Evolutionary conservation across 345 rosid species (phyloP).

Genomic region (Rhodamnia rubescens): DNA sequence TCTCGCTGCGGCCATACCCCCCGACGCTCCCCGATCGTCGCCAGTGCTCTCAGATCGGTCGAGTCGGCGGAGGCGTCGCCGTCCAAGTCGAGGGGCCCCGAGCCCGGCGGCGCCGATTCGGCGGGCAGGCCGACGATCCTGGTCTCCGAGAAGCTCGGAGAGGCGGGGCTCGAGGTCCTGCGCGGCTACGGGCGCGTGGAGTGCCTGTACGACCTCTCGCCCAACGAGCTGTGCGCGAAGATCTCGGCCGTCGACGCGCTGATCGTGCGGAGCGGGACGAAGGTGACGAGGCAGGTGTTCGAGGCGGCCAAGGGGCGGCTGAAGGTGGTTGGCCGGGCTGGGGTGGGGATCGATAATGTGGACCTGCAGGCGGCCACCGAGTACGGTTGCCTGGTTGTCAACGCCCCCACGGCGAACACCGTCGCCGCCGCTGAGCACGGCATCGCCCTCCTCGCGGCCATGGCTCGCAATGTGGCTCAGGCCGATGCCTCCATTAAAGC

Average conservation of each 20-base stretch:
- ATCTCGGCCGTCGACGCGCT: conserved; percentile 49
- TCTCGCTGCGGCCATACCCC: not conserved
- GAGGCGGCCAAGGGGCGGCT: conserved; percentile 62
- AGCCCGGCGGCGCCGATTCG: not conserved
- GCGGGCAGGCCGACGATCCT: conserved; percentile 30
- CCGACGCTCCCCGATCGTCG: not conserved
- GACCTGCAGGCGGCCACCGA: conserved; percentile 90
- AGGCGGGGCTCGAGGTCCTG: conserved; percentile 55
- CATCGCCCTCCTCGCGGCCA: conserved; percentile 63
- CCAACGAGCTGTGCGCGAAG: conserved; percentile 41
- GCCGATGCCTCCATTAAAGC: conserved; percentile 85
- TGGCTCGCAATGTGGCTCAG: conserved; percentile 73
- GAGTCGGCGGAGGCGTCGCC: not conserved
- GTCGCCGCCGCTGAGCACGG: conserved; percentile 84
- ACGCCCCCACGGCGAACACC: conserved; percentile 81
- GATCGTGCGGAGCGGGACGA: conserved; percentile 87
- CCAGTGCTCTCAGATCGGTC: conserved; percentile 7
- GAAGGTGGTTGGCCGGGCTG: conserved; percentile 83
- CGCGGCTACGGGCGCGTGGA: conserved; percentile 44
- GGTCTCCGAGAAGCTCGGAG: conserved; percentile 81
- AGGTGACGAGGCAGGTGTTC: conserved; percentile 66
- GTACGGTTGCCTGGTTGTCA: conserved; percentile 67
- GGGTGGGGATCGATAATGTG: conserved; percentile 79
- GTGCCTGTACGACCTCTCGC: conserved; percentile 56
- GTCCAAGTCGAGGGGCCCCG: not conserved